Percentiles rank a stretch among this genome's conserved stretches.
These are phyloP conservation scores for Dimocarpus longan DNA, from an alignment of 345 rosid species.

Conservation along the genomic window DNA sequence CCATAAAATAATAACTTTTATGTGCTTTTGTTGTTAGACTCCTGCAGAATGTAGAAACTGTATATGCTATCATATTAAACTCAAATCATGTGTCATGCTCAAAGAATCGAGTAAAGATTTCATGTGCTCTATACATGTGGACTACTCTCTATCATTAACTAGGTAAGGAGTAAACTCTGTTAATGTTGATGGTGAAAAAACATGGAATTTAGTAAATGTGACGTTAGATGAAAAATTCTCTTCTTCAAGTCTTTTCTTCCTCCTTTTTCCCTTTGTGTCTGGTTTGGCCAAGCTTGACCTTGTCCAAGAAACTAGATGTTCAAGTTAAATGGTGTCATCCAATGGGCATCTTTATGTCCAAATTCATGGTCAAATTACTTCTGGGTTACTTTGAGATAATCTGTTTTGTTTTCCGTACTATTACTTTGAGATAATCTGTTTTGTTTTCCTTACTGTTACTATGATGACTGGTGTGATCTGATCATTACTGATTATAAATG, in stretches of 20 bases:
- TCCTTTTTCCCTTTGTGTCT: neutral
- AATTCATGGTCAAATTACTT: neutral
- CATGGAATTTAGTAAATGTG: neutral
- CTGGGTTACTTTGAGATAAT: slow-evolving; percentile 8
- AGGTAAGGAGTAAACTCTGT: neutral
- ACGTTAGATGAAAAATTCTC: neutral
- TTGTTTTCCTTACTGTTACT: neutral
- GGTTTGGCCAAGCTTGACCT: slow-evolving; percentile 1
- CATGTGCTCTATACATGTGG: neutral
- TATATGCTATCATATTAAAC: neutral
- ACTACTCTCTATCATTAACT: neutral
- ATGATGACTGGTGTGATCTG: neutral
- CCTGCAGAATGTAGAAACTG: neutral
- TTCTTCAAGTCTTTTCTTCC: neutral
- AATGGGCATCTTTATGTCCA: neutral
- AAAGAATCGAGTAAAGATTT: neutral
- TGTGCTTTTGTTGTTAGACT: slow-evolving; percentile 1
- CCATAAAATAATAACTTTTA: neutral
- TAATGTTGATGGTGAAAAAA: neutral
- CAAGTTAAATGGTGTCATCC: neutral
- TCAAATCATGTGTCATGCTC: neutral
- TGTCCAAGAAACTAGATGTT: neutral
- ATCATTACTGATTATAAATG: neutral
- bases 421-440: slow-evolving; percentile 13
- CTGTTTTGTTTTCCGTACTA: neutral